Base-by-base conservation (phyloP, 1,284 basidiomycete genomes). In the Termitomyces sp. region DNA sequence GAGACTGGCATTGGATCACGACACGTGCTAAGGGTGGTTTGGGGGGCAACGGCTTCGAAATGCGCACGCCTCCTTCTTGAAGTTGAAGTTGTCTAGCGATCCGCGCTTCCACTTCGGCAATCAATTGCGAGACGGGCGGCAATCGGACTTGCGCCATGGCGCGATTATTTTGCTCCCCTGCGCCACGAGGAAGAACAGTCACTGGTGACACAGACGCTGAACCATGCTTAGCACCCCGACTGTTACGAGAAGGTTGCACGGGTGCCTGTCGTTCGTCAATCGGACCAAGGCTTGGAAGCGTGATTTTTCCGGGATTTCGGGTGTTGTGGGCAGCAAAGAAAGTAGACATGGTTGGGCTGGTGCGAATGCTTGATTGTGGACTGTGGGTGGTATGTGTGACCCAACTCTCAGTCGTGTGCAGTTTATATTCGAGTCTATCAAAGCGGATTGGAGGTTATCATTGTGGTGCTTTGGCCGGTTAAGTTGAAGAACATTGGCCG, bases 61-160 rank as follows among this genome's bases (percentile, higher is more conserved):
- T 21, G 12, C 1, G 38, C n/a, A 19, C 7, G 24, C n/a, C 24
- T 2, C 8, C n/a, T n/a, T n/a, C n/a, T n/a, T n/a, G n/a, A n/a
- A n/a, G 17, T 24, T 24, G 30, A 26, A 50, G 17, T 21, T 44
- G 31, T 30, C 15, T 4, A 39, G 24, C 21, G 34, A 45, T 17
- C 19, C 24, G 21, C 28, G 52, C 52, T 19, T 53, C 52, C 31
- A 53, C 45, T 24, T 53, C 52, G 36, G 34, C 44, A 21, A 53
- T 53, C 36, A 53, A 24, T n/a, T 21, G 7, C 9, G 33, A 15
- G 19, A 41, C 15, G 17, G 51, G 44, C 13, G 43, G 52, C 12
- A 39, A 24, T n/a, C 17, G 43, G 10, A 53, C 10, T n/a, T 47
- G 36, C 31, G 52, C 24, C 24, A 24, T 38, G 34, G 10, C 34